phyloP scores from a whole-genome alignment of 148 eudicot species.

The Camellia lanceoleosa region DNA sequence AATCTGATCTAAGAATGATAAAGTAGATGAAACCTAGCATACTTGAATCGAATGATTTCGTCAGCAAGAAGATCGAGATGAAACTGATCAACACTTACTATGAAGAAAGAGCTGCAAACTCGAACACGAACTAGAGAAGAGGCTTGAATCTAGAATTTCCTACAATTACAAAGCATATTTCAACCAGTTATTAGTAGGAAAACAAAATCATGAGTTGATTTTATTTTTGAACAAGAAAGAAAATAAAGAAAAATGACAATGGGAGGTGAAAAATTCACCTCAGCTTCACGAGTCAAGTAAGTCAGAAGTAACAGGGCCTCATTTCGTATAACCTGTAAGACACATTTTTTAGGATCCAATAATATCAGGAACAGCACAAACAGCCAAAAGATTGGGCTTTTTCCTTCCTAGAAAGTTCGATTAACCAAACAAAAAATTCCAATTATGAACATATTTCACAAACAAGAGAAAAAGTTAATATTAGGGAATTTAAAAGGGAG shows the following conservation, averaged over 20 bases:
- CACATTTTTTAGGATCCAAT: conserved; percentile 20
- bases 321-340: conserved; percentile 82
- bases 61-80: no score
- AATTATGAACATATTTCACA: neutral
- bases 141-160: conserved; percentile 56
- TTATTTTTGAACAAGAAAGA: neutral
- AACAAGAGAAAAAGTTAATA: neutral
- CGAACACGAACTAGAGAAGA: no score
- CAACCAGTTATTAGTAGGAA: neutral
- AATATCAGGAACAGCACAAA: neutral
- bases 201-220: neutral
- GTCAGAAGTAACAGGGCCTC: conserved; percentile 97
- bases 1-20: no score
- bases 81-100: no score
- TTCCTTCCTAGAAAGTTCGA: neutral
- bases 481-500: neutral
- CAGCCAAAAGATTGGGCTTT: neutral
- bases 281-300: conserved; percentile 93
- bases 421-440: neutral
- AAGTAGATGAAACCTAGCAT: no score
- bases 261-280: conserved; percentile 41
- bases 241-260: neutral
- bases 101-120: no score
- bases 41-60: no score
- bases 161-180: conserved; percentile 21